Conservation (phyloP, 1,284 basidiomycete species). For the Retiboletus flavoniger region DNA sequence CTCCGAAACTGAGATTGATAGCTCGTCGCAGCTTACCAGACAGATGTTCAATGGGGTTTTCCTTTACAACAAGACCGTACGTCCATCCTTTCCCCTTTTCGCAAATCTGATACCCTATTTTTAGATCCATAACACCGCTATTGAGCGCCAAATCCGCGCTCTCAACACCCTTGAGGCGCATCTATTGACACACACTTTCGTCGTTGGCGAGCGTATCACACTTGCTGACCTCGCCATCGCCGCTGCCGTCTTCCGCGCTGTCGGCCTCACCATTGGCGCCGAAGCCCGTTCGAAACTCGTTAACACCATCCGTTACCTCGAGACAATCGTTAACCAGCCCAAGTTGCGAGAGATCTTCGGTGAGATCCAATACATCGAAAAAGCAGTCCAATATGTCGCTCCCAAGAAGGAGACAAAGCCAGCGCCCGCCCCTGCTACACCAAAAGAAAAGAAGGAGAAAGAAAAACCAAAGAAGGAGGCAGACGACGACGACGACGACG, state of each 20-base stretch:
- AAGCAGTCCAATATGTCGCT: slow-evolving; percentile 69
- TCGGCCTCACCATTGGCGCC: slow-evolving; percentile 60
- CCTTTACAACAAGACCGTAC: slow-evolving; percentile 56
- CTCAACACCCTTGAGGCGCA: slow-evolving; percentile 72
- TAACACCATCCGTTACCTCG: slow-evolving; percentile 79
- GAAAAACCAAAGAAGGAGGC: slow-evolving; percentile 57
- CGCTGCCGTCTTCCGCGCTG: slow-evolving; percentile 51
- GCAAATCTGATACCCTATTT: neutral
- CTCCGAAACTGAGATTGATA: slow-evolving; percentile 55
- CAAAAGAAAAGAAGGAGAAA: slow-evolving; percentile 63
- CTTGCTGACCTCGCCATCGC: slow-evolving; percentile 85
- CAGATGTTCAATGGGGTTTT: slow-evolving; percentile 40
- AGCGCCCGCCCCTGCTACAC: slow-evolving; percentile 40
- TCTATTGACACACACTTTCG: slow-evolving; percentile 82
- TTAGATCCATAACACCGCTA: slow-evolving; percentile 55
- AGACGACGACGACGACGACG: slow-evolving; percentile 68
- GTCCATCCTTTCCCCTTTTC: slow-evolving; percentile 41
- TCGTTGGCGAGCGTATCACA: slow-evolving; percentile 93
- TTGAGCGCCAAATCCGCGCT: slow-evolving; percentile 54
- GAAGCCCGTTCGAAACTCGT: slow-evolving; percentile 65
- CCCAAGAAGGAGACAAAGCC: slow-evolving; percentile 68
- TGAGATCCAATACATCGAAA: slow-evolving; percentile 63
- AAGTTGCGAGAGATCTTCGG: slow-evolving; percentile 68
- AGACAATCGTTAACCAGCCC: slow-evolving; percentile 85
- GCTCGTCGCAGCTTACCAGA: slow-evolving; percentile 27